Conservation (phyloP, 106 monocot genomes). For the Phalaenopsis aphrodite region DNA sequence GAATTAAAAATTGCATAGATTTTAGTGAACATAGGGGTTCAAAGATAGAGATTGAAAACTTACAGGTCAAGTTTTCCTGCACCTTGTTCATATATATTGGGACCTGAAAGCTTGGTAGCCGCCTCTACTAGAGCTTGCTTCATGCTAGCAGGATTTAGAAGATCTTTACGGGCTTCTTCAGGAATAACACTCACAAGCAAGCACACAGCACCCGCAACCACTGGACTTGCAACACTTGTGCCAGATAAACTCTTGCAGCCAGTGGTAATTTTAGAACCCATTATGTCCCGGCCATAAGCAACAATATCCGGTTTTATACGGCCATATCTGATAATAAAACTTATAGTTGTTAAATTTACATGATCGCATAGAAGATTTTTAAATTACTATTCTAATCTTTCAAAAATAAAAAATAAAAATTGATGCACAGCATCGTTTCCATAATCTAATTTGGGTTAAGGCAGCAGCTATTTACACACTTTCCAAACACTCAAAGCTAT, state of each 20-base stretch:
- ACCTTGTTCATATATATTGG: conserved; percentile 96
- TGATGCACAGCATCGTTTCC: neutral
- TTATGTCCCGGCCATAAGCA: conserved; percentile 94
- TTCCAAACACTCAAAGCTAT: neutral
- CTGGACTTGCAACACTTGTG: conserved; percentile 98
- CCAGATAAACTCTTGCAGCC: conserved; percentile 98
- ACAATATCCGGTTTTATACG: conserved; percentile 97
- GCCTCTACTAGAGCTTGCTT: conserved; percentile 99
- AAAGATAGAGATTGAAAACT: conserved; percentile 21
- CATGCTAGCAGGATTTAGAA: conserved; percentile 96
- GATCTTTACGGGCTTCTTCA: conserved; percentile 49
- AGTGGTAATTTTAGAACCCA: conserved; percentile 95
- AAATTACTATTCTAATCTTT: neutral
- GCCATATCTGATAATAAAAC: conserved; percentile 58
- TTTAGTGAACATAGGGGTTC: conserved; percentile 1
- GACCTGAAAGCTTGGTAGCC: conserved; percentile 79
- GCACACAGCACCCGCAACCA: conserved; percentile 94
- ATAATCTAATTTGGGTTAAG: neutral
- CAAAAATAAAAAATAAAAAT: neutral
- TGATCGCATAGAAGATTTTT: neutral
- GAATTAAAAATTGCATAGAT: conserved; percentile 8
- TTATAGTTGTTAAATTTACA: conserved; percentile 2
- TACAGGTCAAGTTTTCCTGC: conserved; percentile 91
- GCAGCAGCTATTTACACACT: neutral
- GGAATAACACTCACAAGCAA: conserved; percentile 89